Evolutionary conservation across 441 rosid species (phyloP), one percentile per base, ranked within the genome.

Genomic region (Aleurites moluccanus): DNA sequence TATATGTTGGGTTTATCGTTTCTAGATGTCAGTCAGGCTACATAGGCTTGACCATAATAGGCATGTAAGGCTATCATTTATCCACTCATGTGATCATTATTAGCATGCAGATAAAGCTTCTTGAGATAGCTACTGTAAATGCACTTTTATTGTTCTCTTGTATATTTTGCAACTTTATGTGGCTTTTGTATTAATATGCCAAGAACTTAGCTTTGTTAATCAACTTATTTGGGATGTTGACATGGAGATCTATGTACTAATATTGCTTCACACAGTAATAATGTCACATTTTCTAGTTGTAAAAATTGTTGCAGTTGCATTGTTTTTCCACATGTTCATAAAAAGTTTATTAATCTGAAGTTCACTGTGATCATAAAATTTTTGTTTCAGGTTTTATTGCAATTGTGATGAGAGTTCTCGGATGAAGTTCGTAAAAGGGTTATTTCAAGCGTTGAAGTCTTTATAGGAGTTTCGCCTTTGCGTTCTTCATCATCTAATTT

Each of bases 381-480:
- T 49, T 28, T 6, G 44, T 68, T 53, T 3, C 66, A 59, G 74
- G 74, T 7, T 42, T n/a, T 3, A 28, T 18, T 56, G 53, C 10
- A 2, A 18, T 44, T 23, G 20, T 44, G 72, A 42, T 6, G 28
- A 27, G 77, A 15, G 71, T 27, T 66, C 21, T 45, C 25, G 1
- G 55, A 66, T 44, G 49, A 28, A 56, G 20, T 38, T 38, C n/a
- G 64, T 57, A 56, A 20, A 73, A 68, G 4, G 42, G 23, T 73
- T 49, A 18, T 66, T 33, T 66, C 56, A 55, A 55, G 64, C 42
- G 25, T 38, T 64, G 33, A n/a, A n/a, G 38, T 44, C 18, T 44
- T 59, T 25, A 20, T 59, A 38, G 59, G n/a, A 10, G 42, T 57
- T 66, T 74, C 30, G 60, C 49, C 68, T n/a, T n/a, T n/a, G 28